Evolutionary conservation across 2,329 filamentous ascomycete species (phyloP).

Genomic region (Ilyonectria sp.): DNA sequence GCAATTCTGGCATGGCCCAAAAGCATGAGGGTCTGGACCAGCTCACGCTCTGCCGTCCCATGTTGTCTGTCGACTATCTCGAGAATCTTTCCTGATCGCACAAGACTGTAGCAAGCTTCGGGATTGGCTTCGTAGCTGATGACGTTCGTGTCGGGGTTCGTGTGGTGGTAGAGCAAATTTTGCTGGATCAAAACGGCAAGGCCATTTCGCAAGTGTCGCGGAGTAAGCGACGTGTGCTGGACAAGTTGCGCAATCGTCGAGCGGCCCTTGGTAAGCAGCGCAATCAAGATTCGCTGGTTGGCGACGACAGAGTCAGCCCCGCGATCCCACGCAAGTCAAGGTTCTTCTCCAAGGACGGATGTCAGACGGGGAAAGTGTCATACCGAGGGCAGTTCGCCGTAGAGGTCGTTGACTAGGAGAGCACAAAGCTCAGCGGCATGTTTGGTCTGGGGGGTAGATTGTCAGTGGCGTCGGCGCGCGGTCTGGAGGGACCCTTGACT

Average conservation of each 20-base stretch:
- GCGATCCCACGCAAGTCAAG: slow-evolving; percentile 35
- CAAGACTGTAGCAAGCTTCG: slow-evolving; percentile 83
- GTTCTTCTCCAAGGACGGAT: slow-evolving; percentile 17
- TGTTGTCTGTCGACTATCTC: slow-evolving; percentile 81
- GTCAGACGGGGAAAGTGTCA: slow-evolving; percentile 53
- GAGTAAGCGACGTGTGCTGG: slow-evolving; percentile 79
- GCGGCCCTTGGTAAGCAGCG: slow-evolving; percentile 84
- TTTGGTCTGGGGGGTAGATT: slow-evolving; percentile 67
- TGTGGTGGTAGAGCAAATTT: slow-evolving; percentile 84
- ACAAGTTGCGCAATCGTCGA: slow-evolving; percentile 79
- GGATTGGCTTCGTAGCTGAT: slow-evolving; percentile 90
- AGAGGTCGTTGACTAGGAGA: slow-evolving; percentile 89
- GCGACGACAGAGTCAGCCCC: slow-evolving; percentile 48
- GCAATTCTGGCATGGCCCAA: slow-evolving; percentile 83
- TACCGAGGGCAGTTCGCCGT: slow-evolving; percentile 94
- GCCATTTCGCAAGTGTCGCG: slow-evolving; percentile 84
- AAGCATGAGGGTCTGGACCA: slow-evolving; percentile 82
- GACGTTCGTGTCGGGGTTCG: slow-evolving; percentile 71
- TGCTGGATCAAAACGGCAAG: slow-evolving; percentile 90
- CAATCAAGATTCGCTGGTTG: slow-evolving; percentile 84
- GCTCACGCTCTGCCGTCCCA: slow-evolving; percentile 80
- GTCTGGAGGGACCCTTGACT: slow-evolving; percentile 50
- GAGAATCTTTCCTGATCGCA: slow-evolving; percentile 86
- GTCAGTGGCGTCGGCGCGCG: slow-evolving; percentile 43
- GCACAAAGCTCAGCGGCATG: slow-evolving; percentile 89